Percentiles rank a stretch among this genome's conserved stretches.
Evolutionary conservation across 768 basidiomycete species (phyloP).

Genomic region (Inosperma sp.): DNA sequence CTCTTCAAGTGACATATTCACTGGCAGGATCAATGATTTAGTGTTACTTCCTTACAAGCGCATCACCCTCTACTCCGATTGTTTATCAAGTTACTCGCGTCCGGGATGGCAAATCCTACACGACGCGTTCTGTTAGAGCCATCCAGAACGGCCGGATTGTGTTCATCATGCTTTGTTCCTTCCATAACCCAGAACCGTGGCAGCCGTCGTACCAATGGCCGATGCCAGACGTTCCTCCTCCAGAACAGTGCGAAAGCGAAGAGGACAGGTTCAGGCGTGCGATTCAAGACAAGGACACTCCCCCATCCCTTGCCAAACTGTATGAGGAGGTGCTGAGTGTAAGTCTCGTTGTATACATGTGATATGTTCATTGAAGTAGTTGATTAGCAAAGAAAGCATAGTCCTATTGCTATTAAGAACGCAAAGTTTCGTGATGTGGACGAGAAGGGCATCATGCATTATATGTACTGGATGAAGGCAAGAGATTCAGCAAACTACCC

Average conservation of each 20-base stretch:
- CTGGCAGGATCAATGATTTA: no score
- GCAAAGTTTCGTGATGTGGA: slow-evolving; percentile 41
- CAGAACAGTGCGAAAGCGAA: slow-evolving; percentile 62
- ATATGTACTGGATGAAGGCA: slow-evolving; percentile 81
- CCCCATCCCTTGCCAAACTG: slow-evolving; percentile 32
- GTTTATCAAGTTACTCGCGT: slow-evolving; percentile 74
- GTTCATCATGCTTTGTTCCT: slow-evolving; percentile 72
- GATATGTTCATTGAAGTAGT: neutral
- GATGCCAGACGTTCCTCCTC: slow-evolving; percentile 55
- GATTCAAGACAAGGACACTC: slow-evolving; percentile 31
- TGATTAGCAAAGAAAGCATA: slow-evolving; percentile 56
- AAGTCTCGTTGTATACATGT: slow-evolving; percentile 6
- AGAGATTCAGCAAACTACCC: slow-evolving; percentile 62
- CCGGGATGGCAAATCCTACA: slow-evolving; percentile 71
- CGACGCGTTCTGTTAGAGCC: slow-evolving; percentile 60
- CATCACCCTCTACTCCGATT: slow-evolving; percentile 67
- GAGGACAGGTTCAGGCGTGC: slow-evolving; percentile 38
- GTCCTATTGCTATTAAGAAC: slow-evolving; percentile 64
- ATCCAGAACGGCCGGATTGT: slow-evolving; percentile 46
- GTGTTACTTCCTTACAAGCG: slow-evolving; percentile 81
- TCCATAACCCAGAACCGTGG: slow-evolving; percentile 74
- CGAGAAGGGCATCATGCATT: slow-evolving; percentile 45
- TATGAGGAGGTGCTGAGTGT: slow-evolving; percentile 31
- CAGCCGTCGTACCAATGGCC: slow-evolving; percentile 66
- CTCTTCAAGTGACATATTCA: no score